Percentiles rank a stretch among this genome's conserved stretches.
Conservation (phyloP, 805 yeast species). For the Kodamaea neixiangensis region DNA sequence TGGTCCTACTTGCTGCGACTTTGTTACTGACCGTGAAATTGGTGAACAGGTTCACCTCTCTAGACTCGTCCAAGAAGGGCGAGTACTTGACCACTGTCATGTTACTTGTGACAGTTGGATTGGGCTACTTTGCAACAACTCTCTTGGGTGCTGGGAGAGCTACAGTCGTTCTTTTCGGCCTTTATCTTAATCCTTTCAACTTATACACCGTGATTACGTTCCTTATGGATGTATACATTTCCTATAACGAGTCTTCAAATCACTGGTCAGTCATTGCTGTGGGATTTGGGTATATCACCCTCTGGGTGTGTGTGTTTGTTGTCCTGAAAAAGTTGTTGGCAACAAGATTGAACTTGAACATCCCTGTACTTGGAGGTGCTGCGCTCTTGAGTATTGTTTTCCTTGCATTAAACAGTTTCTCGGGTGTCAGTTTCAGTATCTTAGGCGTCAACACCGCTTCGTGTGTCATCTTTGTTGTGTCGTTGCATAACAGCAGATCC, state of each 20-base stretch:
- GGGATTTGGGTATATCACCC: conserved; percentile 21
- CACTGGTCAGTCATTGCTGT: conserved; percentile 12
- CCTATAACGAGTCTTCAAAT: conserved; percentile 10
- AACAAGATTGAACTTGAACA: not conserved
- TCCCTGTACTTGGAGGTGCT: conserved; percentile 6
- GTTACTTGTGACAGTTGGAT: conserved; percentile 20
- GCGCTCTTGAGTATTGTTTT: conserved; percentile 8
- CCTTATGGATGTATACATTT: conserved; percentile 25
- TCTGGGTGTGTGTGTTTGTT: conserved; percentile 12
- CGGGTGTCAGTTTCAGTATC: conserved; percentile 19
- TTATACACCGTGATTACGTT: conserved; percentile 32
- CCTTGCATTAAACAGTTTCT: conserved; percentile 2
- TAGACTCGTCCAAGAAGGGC: not conserved
- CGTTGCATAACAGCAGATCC: conserved; percentile 23
- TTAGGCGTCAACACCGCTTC: conserved; percentile 28
- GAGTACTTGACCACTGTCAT: conserved; percentile 13
- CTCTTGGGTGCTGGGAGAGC: conserved; percentile 27
- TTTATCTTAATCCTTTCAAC: conserved; percentile 32
- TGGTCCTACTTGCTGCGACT: conserved; percentile 24
- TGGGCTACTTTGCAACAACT: conserved; percentile 25
- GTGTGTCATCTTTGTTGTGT: conserved; percentile 24
- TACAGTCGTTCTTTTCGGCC: conserved; percentile 29
- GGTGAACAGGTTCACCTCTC: conserved; percentile 13
- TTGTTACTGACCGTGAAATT: conserved; percentile 20
- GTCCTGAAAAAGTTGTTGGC: not conserved